Conservation (phyloP, 768 basidiomycete species). For the Coprinopsis strossmayeri region DNA sequence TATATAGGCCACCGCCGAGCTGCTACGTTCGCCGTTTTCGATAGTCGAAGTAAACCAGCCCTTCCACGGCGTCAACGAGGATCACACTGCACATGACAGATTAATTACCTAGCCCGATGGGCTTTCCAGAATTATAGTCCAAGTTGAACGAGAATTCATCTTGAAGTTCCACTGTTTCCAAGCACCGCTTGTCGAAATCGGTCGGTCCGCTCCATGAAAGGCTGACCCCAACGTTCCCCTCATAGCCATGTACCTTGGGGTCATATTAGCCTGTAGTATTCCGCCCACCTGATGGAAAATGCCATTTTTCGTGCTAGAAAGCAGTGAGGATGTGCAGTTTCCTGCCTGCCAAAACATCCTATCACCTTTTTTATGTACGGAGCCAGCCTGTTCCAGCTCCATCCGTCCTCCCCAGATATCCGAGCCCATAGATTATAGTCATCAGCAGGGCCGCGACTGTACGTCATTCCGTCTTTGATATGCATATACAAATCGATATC, state of each 20-base stretch:
- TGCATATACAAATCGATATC: not conserved
- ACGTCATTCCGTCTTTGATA: conserved; percentile 17
- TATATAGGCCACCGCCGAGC: not conserved
- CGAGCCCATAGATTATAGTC: conserved; percentile 24
- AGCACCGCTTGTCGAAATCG: conserved; percentile 21
- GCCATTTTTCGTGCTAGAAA: conserved; percentile 24
- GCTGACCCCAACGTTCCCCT: conserved; percentile 20
- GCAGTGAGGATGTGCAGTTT: not conserved
- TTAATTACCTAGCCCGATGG: conserved; percentile 12
- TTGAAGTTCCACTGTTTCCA: conserved; percentile 18
- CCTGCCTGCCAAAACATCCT: not conserved
- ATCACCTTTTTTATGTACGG: conserved; percentile 21
- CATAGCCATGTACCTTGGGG: conserved; percentile 21
- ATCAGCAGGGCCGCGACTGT: conserved; percentile 21
- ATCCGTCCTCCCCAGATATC: conserved; percentile 23
- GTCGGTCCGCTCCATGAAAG: conserved; percentile 18
- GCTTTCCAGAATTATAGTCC: conserved; percentile 29
- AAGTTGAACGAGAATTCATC: conserved; percentile 29
- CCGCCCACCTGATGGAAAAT: conserved; percentile 23
- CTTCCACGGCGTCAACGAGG: not conserved
- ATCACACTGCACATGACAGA: not conserved
- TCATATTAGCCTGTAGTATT: conserved; percentile 25
- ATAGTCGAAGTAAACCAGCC: not conserved
- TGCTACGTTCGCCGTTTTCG: not conserved
- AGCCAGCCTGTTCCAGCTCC: conserved; percentile 25